Percentiles rank a stretch among this genome's conserved stretches.
These are phyloP conservation scores for Candida parachauliodes DNA, from an alignment of 805 yeast genomes.

Conservation along the genomic window DNA sequence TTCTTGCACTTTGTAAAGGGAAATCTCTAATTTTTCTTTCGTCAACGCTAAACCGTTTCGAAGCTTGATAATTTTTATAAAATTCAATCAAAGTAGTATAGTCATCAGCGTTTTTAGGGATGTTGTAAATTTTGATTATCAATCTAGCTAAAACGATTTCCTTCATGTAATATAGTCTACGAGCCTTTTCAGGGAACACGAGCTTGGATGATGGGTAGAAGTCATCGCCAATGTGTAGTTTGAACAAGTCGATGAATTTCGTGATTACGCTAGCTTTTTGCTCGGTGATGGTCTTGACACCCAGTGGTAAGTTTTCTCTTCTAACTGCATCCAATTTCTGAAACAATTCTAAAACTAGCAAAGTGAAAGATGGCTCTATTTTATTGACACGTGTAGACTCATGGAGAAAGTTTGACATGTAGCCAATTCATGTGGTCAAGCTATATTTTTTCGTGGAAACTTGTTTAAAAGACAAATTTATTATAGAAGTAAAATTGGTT, in stretches of 20 bases:
- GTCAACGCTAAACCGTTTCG: slow-evolving; percentile 41
- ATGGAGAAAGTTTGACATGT: slow-evolving; percentile 14
- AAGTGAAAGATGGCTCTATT: slow-evolving; percentile 38
- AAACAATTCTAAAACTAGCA: slow-evolving; percentile 40
- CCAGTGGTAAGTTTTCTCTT: slow-evolving; percentile 21
- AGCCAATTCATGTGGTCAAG: not conserved
- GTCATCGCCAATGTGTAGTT: slow-evolving; percentile 41
- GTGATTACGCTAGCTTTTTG: slow-evolving; percentile 25
- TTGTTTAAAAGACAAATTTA: too few relatives aligned
- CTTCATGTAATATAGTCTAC: slow-evolving; percentile 57
- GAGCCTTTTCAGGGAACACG: slow-evolving; percentile 60
- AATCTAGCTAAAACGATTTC: slow-evolving; percentile 57
- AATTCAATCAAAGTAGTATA: slow-evolving; percentile 39
- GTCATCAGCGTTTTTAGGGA: slow-evolving; percentile 61
- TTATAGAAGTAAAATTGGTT: too few relatives aligned
- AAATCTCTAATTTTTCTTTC: slow-evolving; percentile 36
- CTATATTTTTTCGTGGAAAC: not conserved
- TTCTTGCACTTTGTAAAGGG: slow-evolving; percentile 49
- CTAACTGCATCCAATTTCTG: slow-evolving; percentile 34
- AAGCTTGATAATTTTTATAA: slow-evolving; percentile 31
- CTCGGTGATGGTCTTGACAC: slow-evolving; percentile 20
- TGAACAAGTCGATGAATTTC: slow-evolving; percentile 27
- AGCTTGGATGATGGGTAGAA: slow-evolving; percentile 66
- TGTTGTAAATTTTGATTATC: slow-evolving; percentile 46
- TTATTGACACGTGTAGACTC: slow-evolving; percentile 35